A percentile compares a stretch with the other conserved stretches of the same genome.
Evolutionary conservation across 2,329 filamentous ascomycete genomes (phyloP).

Genomic region (Verticillium nubilum): DNA sequence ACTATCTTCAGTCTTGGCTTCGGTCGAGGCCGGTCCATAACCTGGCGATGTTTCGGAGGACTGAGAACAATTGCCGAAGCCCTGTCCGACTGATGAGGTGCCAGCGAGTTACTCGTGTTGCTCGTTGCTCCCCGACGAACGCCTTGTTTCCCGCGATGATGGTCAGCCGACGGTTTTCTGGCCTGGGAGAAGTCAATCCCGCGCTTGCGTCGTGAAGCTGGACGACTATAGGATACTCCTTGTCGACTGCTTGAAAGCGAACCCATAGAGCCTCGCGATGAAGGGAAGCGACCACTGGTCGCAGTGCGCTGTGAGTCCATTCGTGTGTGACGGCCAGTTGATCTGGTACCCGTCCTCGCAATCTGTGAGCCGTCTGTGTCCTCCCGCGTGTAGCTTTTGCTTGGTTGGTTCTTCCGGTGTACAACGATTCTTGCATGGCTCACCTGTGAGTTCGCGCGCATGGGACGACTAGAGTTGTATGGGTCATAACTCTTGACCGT

Average conservation of each 20-base stretch:
- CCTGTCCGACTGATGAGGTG: background rate
- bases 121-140: conserved; percentile 16
- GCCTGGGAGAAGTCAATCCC: conserved; percentile 50
- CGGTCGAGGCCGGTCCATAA: background rate
- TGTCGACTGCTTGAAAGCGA: conserved; percentile 44
- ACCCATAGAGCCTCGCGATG: conserved; percentile 36
- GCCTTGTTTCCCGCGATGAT: conserved; percentile 9
- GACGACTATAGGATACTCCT: conserved; percentile 33
- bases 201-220: conserved; percentile 41
- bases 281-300: conserved; percentile 21
- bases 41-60: background rate
- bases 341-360: conserved; percentile 29
- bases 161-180: conserved; percentile 27
- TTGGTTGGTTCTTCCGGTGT: conserved; percentile 45
- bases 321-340: conserved; percentile 15
- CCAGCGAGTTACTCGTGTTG: background rate
- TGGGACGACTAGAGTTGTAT: conserved; percentile 61
- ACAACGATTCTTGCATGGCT: conserved; percentile 65
- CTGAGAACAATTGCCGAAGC: background rate
- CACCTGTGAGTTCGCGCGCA: conserved; percentile 38
- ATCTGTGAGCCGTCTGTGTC: conserved; percentile 19
- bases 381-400: conserved; percentile 15
- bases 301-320: conserved; percentile 26
- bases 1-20: conserved; percentile 18
- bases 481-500: conserved; percentile 73